Base-by-base conservation (phyloP, 257 asterid genomes). In the Nicotiana undulata region DNA sequence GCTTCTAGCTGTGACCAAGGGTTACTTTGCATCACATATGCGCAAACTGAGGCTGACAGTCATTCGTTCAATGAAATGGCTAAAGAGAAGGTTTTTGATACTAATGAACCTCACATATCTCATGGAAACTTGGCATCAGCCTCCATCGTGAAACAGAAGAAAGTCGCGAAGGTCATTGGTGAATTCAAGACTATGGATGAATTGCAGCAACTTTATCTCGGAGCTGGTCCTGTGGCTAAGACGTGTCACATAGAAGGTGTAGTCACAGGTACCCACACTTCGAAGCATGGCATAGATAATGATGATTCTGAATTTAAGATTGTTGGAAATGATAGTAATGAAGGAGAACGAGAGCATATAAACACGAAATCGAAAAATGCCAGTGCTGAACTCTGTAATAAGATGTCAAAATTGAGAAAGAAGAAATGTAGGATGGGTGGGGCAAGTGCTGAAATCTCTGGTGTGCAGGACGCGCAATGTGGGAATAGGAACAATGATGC, bases 201-300 rank as follows among this genome's bases (percentile, higher is more conserved):
- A 81, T 70, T 82, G 10, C 63, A 13, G 9, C 89, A 82, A 72
- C 76, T 79, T 56, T 32, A 13, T 59, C 44, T 20, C 76, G 81
- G 32, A 49, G 70, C 78, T 60, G 67, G 85, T 72, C 88, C 76
- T 86, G 65, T 82, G 32, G 80, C 83, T 81, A 91, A 90, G 85
- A 93, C 84, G 82, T 87, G 63, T 26, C 82, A 81, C 59, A 16
- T 4, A 20, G 75, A 79, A 82, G 87, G 83, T 82, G 67, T 0
- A 74, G n/a, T 56, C 64, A 81, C 68, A 81, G 85, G 44, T 40
- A 63, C 24, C 6, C 26, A 22, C 44, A 40, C 51, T 81, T 70
- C 63, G 60, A 40, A 29, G 52, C 60, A 12, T 60, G 37, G 9
- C 18, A 68, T 24, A 51, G 56, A 31, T 13, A 44, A 22, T 44